Conservation (phyloP, 2,329 filamentous ascomycete genomes). For the Chaetomium olivaceum region DNA sequence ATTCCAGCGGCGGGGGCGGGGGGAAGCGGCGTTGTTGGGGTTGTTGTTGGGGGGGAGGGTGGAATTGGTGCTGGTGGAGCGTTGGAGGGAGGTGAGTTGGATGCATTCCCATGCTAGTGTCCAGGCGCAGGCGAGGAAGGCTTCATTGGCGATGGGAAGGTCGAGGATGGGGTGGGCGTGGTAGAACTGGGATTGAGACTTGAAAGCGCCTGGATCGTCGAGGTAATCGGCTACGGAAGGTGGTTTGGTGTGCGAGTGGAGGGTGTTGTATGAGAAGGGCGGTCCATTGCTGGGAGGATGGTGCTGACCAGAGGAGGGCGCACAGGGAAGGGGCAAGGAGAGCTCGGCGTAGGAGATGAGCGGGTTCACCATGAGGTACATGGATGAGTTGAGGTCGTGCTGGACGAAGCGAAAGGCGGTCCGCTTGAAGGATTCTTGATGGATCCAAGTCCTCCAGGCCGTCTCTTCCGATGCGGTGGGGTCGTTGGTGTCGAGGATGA, state of each 20-base stretch:
- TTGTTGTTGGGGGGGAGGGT: neutral
- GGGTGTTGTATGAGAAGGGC: neutral
- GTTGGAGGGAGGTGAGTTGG: neutral
- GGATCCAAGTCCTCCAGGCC: slow-evolving; percentile 5
- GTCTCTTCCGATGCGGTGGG: neutral
- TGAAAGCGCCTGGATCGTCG: neutral
- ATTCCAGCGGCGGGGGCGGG: neutral
- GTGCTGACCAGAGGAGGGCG: neutral
- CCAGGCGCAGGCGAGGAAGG: neutral
- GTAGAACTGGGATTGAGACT: neutral
- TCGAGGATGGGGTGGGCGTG: neutral
- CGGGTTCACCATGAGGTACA: slow-evolving; percentile 10
- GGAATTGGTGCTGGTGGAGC: neutral
- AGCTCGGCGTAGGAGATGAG: slow-evolving; percentile 15
- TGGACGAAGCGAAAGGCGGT: slow-evolving; percentile 13
- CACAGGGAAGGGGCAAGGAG: slow-evolving; percentile 3
- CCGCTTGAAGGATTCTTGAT: slow-evolving; percentile 14
- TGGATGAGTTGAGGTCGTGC: slow-evolving; percentile 9
- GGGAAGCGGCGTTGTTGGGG: neutral
- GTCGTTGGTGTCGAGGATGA: neutral
- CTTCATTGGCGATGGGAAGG: neutral
- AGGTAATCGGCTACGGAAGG: neutral
- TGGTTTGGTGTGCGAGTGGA: neutral
- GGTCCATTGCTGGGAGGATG: neutral
- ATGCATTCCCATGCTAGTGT: neutral